Conservation (phyloP, 768 basidiomycete species). For the Trametes meyenii region DNA sequence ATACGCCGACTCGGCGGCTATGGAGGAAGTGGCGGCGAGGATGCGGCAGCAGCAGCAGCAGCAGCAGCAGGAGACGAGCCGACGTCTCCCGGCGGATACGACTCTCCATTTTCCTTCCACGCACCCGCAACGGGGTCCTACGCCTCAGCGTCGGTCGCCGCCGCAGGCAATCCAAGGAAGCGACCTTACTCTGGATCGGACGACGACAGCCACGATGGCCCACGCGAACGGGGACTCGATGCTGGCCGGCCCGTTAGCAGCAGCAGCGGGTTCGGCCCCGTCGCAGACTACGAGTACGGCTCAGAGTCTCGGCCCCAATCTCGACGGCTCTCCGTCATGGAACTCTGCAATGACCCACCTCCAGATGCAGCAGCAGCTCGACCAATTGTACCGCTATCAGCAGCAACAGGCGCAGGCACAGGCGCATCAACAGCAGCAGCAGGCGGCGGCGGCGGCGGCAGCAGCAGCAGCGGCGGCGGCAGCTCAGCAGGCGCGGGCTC, state of each 20-base stretch:
- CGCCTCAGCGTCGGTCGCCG: slow-evolving; percentile 23
- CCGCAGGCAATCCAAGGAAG: slow-evolving; percentile 53
- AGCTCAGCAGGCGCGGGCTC: slow-evolving; percentile 14
- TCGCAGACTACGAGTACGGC: slow-evolving; percentile 63
- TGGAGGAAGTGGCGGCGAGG: slow-evolving; percentile 25
- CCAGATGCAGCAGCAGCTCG: slow-evolving; percentile 46
- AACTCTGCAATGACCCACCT: slow-evolving; percentile 80
- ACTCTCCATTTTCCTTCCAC: slow-evolving; percentile 82
- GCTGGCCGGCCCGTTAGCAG: slow-evolving; percentile 37
- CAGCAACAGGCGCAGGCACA: slow-evolving; percentile 36
- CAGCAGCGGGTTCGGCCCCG: slow-evolving; percentile 24
- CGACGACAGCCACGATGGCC: slow-evolving; percentile 40
- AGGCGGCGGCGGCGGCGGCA: slow-evolving; percentile 33
- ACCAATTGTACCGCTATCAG: slow-evolving; percentile 48
- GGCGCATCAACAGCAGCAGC: slow-evolving; percentile 35
- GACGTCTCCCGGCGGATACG: slow-evolving; percentile 39
- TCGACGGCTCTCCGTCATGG: slow-evolving; percentile 82
- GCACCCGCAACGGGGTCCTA: slow-evolving; percentile 50
- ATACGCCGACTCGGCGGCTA: slow-evolving; percentile 35
- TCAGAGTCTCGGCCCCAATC: slow-evolving; percentile 77
- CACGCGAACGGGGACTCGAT: slow-evolving; percentile 23
- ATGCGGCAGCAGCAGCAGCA: slow-evolving; percentile 6
- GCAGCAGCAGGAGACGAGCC: slow-evolving; percentile 33
- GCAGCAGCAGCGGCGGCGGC: slow-evolving; percentile 28
- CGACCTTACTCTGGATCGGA: slow-evolving; percentile 66